Base-by-base conservation (phyloP, 2,329 filamentous ascomycete species). In the Colletotrichum paranaense region DNA sequence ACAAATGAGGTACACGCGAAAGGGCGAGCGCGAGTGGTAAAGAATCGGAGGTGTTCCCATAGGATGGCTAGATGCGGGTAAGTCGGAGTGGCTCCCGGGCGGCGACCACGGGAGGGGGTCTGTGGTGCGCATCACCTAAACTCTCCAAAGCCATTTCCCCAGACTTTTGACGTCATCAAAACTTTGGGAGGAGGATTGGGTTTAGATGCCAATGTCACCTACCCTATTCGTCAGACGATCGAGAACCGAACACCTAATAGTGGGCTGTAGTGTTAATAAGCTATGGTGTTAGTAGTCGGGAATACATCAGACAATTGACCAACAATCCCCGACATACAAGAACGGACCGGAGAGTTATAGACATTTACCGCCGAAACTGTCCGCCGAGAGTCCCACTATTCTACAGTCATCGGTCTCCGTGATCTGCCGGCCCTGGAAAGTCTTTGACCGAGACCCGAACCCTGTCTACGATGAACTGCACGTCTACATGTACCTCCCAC, bases 121-220 rank as follows among this genome's bases (percentile, higher is more conserved):
- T 35, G 68, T 67, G 64, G 56, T 68, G 64, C 46, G 14, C 68
- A 53, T 58, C 53, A 12, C 42, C 42, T 55, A 56, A 68, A 56
- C 49, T 35, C 63, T 60, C 5, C 28, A 14, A 26, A 53, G 59
- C 53, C 59, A 35, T 35, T 70, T 64, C 70, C 59, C 66, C 55
- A 9, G 66, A 60, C 7, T 64, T 56, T 60, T 64, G 66, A 73
- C 70, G 70, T 73, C 70, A 73, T 60, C 65, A 16, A 14, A 42
- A 38, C 35, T 28, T 59, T 28, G 19, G 59, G 35, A 35, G 66
- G 65, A 38, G n/a, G n/a, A 32, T 28, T 12, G 32, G 53, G 53
- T 53, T 53, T 57, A 19, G 19, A 42, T n/a, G 30, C 56, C 32
- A 38, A 42, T n/a, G 30, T 46, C 26, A 38, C 14, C 63, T 30